Evolutionary conservation across 2,329 filamentous ascomycete genomes (phyloP).

Genomic region (Thelonectria blattea): DNA sequence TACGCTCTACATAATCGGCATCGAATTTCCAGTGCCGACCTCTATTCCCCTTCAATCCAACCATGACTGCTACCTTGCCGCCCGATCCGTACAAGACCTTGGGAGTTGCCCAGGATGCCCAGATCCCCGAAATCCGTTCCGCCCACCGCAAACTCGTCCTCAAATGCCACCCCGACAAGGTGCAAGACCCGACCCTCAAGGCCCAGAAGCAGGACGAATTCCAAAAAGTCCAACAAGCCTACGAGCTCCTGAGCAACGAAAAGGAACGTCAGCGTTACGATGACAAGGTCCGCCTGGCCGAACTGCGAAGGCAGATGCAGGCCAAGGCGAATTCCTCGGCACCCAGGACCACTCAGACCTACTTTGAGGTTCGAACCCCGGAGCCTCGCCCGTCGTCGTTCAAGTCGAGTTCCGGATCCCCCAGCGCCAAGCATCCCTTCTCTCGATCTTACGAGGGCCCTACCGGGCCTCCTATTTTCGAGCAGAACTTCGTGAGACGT

Average conservation of each 20-base stretch:
- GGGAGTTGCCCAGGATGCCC: slow-evolving; percentile 75
- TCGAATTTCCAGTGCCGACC: slow-evolving; percentile 18
- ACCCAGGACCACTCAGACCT: slow-evolving; percentile 48
- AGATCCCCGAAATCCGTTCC: slow-evolving; percentile 73
- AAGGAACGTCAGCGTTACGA: slow-evolving; percentile 77
- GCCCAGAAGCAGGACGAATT: slow-evolving; percentile 84
- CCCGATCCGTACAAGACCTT: slow-evolving; percentile 82
- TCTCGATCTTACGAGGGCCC: slow-evolving; percentile 36
- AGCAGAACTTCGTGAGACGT: slow-evolving; percentile 54
- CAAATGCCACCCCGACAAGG: slow-evolving; percentile 90
- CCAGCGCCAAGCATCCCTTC: slow-evolving; percentile 35
- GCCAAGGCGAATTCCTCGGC: slow-evolving; percentile 52
- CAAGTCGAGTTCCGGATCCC: slow-evolving; percentile 43
- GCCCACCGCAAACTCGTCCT: slow-evolving; percentile 86
- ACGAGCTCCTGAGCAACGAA: slow-evolving; percentile 86
- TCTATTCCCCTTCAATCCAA: slow-evolving; percentile 21
- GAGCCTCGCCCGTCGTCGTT: slow-evolving; percentile 55
- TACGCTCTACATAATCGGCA: slow-evolving; percentile 31
- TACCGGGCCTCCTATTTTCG: slow-evolving; percentile 49
- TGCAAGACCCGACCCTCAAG: slow-evolving; percentile 78
- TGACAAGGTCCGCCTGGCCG: slow-evolving; percentile 70
- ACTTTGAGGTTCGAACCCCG: slow-evolving; percentile 56
- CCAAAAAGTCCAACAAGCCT: slow-evolving; percentile 89
- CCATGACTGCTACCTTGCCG: slow-evolving; percentile 58
- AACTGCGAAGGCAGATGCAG: slow-evolving; percentile 63